Evolutionary conservation across 805 yeast genomes (phyloP), one percentile per base, ranked within the genome.

Genomic region (Saturnispora saitoi): DNA sequence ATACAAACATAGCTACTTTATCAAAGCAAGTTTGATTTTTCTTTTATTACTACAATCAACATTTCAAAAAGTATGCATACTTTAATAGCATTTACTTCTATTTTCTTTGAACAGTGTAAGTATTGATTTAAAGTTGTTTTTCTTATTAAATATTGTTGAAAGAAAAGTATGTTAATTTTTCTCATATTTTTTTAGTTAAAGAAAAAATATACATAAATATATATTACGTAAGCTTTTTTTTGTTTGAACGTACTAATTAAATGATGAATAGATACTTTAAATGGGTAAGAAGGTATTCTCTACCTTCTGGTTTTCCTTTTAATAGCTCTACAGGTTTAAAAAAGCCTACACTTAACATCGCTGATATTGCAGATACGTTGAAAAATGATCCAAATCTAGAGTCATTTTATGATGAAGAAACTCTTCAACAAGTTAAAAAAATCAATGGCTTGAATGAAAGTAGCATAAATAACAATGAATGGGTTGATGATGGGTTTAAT

Each of bases 301-400:
- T 29, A 14, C 32, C 48, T 7, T 43, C 48, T 19, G 48, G 48
- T 15, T n/a, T 32, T 11, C 17, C 40, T 12, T 10, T 46, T 7
- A 37, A 37, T 14, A n/a, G 15, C 17, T 7, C 4, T 12, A 24
- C 32, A 3, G 5, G 7, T n/a, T 15, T 3, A 20, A 39, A 32
- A 4, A 9, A 4, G 4, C 19, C n/a, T 12, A 31, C 22, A 6
- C 31, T 50, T 7, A 32, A 44, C 20, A 26, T 45, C 3, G 20
- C 36, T 17, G 55, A 53, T 15, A 42, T 53, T 15, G 49, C 53
- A 24, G 53, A 58, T 24, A 53, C 61, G 6, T 42, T 64, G 19
- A 58, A 64, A 12, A 53, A 56, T 32, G 63, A 63, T 44, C 64
- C 65, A 0, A 58, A 59, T 43, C 47, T 62, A n/a, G 61, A 51